A percentile compares a stretch with the other conserved stretches of the same genome.
Evolutionary conservation across 2,329 filamentous ascomycete species (phyloP).

Genomic region (Drechslerella stenobrocha): DNA sequence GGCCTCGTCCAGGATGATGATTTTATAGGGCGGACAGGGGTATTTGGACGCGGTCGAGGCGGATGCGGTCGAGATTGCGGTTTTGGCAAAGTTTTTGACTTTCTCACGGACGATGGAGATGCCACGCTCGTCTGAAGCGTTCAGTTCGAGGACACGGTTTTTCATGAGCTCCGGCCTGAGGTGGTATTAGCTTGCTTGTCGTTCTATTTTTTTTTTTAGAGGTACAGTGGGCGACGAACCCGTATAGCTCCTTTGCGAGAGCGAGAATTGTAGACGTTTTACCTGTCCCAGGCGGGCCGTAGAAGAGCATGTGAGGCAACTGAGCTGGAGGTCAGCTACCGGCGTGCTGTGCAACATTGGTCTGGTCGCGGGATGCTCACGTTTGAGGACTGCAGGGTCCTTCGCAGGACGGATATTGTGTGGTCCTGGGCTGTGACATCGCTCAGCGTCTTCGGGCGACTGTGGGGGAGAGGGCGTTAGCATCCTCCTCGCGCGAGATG

Average conservation of each 20-base stretch:
- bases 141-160: conserved; percentile 94
- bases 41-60: conserved; percentile 71
- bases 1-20: conserved; percentile 96
- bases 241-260: conserved; percentile 94
- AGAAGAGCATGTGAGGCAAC: conserved; percentile 99
- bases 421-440: conserved; percentile 98
- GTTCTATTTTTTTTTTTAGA: too few relatives aligned
- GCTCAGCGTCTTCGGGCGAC: conserved; percentile 86
- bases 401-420: conserved; percentile 86
- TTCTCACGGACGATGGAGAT: conserved; percentile 97
- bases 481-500: not conserved
- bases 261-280: conserved; percentile 98
- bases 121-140: conserved; percentile 97
- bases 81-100: conserved; percentile 96
- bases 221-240: conserved; percentile 23
- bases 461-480: conserved; percentile 58
- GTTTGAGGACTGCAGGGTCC: conserved; percentile 92
- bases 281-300: conserved; percentile 93
- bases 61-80: conserved; percentile 81
- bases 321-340: conserved; percentile 54
- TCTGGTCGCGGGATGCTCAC: conserved; percentile 57
- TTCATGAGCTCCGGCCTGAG: conserved; percentile 80
- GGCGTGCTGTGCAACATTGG: conserved; percentile 11
- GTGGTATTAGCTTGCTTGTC: too few relatives aligned
- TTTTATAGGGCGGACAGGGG: conserved; percentile 97